Base-by-base conservation (phyloP, 2,329 filamentous ascomycete species). In the Xylariaceae sp. region DNA sequence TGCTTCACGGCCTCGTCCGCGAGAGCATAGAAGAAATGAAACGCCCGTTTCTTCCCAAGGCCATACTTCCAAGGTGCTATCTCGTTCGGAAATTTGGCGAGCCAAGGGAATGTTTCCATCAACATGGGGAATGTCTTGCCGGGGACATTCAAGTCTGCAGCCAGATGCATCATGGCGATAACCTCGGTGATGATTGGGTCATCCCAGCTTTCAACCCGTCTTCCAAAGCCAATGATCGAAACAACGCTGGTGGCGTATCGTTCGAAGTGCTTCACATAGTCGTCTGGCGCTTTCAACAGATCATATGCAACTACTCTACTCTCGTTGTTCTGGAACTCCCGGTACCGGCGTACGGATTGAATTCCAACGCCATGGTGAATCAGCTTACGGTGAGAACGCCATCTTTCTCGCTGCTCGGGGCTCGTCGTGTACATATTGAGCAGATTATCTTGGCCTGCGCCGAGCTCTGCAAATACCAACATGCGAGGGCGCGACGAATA, bases 141-240 rank as follows among this genome's bases (percentile, higher is more conserved):
- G 0, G 72, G 67, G 35, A 74, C 72, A 48, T 73, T 74, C 17
- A 80, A 60, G 41, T 78, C 74, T 2, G 75, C 76, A 1, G 76
- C 75, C 40, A 75, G 66, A 43, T 81, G 72, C 68, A 80, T 74
- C 24, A 76, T 62, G 1, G 73, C 70, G 43, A 80, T 74, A n/a
- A 76, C 77, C 52, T 80, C 76, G 3, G 75, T 76, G 45, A 79
- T 73, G 51, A 78, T 77, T 4, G 76, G 75, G 49, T 81, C 76
- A 13, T 71, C 63, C 51, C 60, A 71, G 39, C 56, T 68, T 8
- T 66, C 67, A 1, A 78, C 68, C 9, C 78, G 63, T 7, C 76
- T 62, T 1, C 77, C 77, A 51, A 78, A 79, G 0, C 72, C 78
- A 45, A 81, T 76, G 38, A 77, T 73, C 8, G 68, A 73, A 0